phyloP scores from a whole-genome alignment of 768 basidiomycete species.

The Boletus vermiculosoides region DNA sequence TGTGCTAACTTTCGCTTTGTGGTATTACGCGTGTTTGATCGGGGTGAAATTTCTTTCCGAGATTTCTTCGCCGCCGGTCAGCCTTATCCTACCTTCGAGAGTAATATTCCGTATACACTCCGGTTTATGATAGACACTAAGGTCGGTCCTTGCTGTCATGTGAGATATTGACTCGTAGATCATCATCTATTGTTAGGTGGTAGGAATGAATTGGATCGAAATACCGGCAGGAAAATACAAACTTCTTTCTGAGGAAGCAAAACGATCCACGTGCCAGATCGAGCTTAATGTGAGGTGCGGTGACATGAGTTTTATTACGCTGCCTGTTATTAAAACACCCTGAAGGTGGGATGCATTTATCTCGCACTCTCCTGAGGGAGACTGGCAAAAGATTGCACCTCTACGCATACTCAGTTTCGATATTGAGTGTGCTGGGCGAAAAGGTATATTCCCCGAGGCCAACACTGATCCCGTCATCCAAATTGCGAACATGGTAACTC shows the following conservation, averaged over 20 bases:
- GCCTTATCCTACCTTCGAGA: constrained; percentile 77
- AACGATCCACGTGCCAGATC: constrained; percentile 83
- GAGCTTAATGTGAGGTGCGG: constrained; percentile 76
- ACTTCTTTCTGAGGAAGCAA: constrained; percentile 53
- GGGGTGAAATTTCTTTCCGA: constrained; percentile 67
- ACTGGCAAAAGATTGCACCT: constrained; percentile 91
- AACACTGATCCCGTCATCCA: constrained; percentile 93
- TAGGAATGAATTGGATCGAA: constrained; percentile 99
- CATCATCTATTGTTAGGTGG: constrained; percentile 51
- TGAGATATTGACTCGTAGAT: not conserved
- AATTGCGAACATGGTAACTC: constrained; percentile 98
- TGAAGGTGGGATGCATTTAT: constrained; percentile 79
- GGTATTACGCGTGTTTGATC: constrained; percentile 64
- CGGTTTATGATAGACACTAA: constrained; percentile 99
- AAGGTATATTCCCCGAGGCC: constrained; percentile 96
- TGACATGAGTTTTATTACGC: not conserved
- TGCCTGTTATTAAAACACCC: constrained; percentile 5
- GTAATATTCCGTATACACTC: constrained; percentile 87
- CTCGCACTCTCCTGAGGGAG: constrained; percentile 88
- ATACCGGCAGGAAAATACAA: constrained; percentile 80
- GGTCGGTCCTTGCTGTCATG: constrained; percentile 39
- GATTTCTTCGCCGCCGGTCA: constrained; percentile 51
- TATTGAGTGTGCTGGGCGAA: constrained; percentile 98
- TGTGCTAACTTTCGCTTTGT: constrained; percentile 13
- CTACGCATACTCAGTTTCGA: constrained; percentile 95